phyloP scores from a whole-genome alignment of 2,329 filamentous ascomycete species.

The Stagonosporopsis vannaccii region DNA sequence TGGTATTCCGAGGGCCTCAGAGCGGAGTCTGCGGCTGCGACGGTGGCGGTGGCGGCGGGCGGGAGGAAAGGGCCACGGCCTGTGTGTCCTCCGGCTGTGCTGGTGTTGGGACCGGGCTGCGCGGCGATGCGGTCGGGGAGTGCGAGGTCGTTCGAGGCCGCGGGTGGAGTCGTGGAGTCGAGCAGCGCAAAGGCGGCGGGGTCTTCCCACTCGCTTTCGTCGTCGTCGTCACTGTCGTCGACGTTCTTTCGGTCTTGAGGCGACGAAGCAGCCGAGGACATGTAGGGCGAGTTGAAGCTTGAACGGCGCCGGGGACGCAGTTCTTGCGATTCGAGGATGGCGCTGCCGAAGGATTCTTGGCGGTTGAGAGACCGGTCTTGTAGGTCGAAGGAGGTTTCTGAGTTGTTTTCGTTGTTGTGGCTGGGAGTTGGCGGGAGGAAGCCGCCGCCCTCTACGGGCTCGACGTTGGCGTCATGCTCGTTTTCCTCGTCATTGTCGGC shows the following conservation, averaged over 20 bases:
- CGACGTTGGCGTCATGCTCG: background rate
- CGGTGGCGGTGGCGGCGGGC: no score
- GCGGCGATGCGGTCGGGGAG: no score
- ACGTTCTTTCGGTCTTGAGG: background rate
- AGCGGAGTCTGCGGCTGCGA: no score
- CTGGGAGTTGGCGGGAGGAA: constrained; percentile 9
- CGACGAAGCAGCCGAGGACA: background rate
- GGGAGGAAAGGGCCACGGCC: no score
- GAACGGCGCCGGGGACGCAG: constrained; percentile 33
- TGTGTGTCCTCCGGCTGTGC: no score
- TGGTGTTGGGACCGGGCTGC: no score
- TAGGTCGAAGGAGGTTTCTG: constrained; percentile 17
- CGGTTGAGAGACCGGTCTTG: constrained; percentile 27
- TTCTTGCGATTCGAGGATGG: constrained; percentile 38
- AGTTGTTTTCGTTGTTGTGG: constrained; percentile 7
- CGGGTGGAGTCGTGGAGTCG: background rate
- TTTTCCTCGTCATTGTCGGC: constrained; percentile 1
- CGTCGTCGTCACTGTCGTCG: background rate
- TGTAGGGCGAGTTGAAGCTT: constrained; percentile 28
- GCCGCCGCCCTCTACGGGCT: constrained; percentile 2
- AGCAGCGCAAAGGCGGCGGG: constrained; percentile 9
- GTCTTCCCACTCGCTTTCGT: constrained; percentile 19
- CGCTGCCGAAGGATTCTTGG: constrained; percentile 47
- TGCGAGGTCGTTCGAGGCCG: background rate
- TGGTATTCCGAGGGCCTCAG: no score